Evolutionary conservation across 208 protist genomes (phyloP), one percentile per base, ranked within the genome.

Genomic region (Wallacemonas sp.): DNA sequence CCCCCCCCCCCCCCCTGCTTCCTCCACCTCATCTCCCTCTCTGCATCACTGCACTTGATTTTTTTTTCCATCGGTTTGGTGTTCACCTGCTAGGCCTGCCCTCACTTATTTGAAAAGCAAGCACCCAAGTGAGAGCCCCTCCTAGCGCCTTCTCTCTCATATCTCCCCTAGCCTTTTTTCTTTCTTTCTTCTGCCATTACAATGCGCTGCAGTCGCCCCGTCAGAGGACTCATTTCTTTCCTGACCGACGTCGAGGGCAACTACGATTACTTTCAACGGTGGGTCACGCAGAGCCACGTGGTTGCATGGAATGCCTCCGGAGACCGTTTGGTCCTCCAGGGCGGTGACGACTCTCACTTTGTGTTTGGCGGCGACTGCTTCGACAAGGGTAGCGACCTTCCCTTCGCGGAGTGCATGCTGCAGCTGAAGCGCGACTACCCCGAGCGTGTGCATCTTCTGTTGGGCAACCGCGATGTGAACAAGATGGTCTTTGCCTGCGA

Each of bases 391-490:
- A 42, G 52, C 28, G 83, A 90, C 52, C 57, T 91, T 18, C 33
- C 68, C 20, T 77, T 91, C 61, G 41, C 70, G 0, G 67, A 52
- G 36, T 55, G 63, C 45, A 64, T 93, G 23, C 14, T 87, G 16
- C 63, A 72, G 28, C 76, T 93, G 33, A 81, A 89, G 62, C 39
- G 68, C 29, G 54, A 72, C 28, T 71, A 90, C 70, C 84, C 84
- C 10, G 62, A 77, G 1, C 77, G 82, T 2, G 87, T 93, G 36
- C 75, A 81, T 69, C 70, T 87, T 18, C 77, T 90, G 42, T 67
- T 89, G 48, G 87, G 87, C 23, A 93, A 93, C 69, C 77, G 87
- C 32, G 87, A 93, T 65, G 65, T 90, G 50, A 93, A 93, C 70
- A 93, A 93, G 64, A 77, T 89, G 76, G 69, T 79, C 18, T 70